Percentiles rank a stretch among this genome's conserved stretches.
Conservation (phyloP, 2,329 filamentous ascomycete species). For the Arachnomyces sp. region DNA sequence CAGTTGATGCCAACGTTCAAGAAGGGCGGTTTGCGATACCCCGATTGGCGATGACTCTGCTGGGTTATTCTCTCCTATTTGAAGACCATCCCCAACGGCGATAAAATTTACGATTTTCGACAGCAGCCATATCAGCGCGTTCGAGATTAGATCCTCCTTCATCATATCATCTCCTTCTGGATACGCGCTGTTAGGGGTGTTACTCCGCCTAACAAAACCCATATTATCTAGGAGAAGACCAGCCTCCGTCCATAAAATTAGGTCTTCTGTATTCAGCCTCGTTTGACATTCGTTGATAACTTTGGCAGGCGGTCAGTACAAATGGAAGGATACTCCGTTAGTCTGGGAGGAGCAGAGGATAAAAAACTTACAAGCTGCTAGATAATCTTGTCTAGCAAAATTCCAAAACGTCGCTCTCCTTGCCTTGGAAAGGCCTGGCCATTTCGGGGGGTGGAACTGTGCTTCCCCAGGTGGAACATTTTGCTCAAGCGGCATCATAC, state of each 20-base stretch:
- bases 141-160: constrained; percentile 56
- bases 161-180: constrained; percentile 38
- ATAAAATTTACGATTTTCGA: constrained; percentile 60
- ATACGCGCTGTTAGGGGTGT: constrained; percentile 23
- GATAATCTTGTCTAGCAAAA: constrained; percentile 57
- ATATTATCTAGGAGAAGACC: constrained; percentile 50
- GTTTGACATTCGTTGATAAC: constrained; percentile 52
- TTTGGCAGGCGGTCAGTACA: constrained; percentile 11
- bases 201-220: constrained; percentile 42
- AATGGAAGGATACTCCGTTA: no score
- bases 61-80: constrained; percentile 18
- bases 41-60: constrained; percentile 22
- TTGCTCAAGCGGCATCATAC: constrained; percentile 32
- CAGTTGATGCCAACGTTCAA: constrained; percentile 44
- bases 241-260: constrained; percentile 56
- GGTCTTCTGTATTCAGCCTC: constrained; percentile 52
- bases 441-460: constrained; percentile 22
- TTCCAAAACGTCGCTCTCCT: constrained; percentile 59
- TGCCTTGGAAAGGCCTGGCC: constrained; percentile 43
- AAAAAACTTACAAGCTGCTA: constrained; percentile 48
- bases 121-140: constrained; percentile 57
- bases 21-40: constrained; percentile 32
- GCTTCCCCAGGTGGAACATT: constrained; percentile 35
- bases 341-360: background rate
- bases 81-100: constrained; percentile 47